Evolutionary conservation across 768 basidiomycete genomes (phyloP).

Genomic region (Boletus rubropictus): DNA sequence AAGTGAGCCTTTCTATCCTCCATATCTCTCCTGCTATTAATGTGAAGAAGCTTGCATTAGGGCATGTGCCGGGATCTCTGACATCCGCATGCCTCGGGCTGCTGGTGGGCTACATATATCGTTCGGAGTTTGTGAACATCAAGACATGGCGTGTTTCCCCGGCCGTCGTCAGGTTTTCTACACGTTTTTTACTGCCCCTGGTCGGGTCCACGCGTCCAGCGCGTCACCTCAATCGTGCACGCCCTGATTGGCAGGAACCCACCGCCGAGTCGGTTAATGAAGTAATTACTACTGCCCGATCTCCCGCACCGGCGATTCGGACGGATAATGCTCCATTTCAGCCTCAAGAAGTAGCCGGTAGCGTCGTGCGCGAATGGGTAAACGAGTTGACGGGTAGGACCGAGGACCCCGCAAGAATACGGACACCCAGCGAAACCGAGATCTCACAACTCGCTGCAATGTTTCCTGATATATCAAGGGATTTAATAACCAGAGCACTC

Average conservation of each 20-base stretch:
- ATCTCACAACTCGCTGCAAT: conserved; percentile 68
- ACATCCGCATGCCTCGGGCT: conserved; percentile 60
- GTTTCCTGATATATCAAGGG: conserved; percentile 77
- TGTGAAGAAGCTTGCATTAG: conserved; percentile 55
- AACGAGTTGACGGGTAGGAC: conserved; percentile 68
- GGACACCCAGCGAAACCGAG: conserved; percentile 71
- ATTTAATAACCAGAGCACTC: conserved; percentile 67
- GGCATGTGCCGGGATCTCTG: conserved; percentile 60
- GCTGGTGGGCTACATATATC: conserved; percentile 70
- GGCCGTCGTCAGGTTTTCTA: conserved; percentile 47
- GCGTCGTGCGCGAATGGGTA: conserved; percentile 73
- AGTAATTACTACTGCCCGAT: conserved; percentile 58
- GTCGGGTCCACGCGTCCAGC: conserved; percentile 60
- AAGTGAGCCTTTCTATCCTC: conserved; percentile 42
- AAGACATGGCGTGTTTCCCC: conserved; percentile 76
- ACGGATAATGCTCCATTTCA: conserved; percentile 17
- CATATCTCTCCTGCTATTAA: conserved; percentile 1
- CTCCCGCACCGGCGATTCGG: conserved; percentile 24
- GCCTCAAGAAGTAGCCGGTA: conserved; percentile 27
- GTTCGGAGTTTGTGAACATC: conserved; percentile 73
- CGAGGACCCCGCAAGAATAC: conserved; percentile 51
- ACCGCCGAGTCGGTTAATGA: conserved; percentile 36
- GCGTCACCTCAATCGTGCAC: conserved; percentile 64
- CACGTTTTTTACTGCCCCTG: conserved; percentile 57
- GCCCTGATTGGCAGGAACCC: conserved; percentile 48